Percentiles rank a stretch among this genome's conserved stretches.
Conservation (phyloP, 106 monocot species). For the Phalaenopsis equestris region DNA sequence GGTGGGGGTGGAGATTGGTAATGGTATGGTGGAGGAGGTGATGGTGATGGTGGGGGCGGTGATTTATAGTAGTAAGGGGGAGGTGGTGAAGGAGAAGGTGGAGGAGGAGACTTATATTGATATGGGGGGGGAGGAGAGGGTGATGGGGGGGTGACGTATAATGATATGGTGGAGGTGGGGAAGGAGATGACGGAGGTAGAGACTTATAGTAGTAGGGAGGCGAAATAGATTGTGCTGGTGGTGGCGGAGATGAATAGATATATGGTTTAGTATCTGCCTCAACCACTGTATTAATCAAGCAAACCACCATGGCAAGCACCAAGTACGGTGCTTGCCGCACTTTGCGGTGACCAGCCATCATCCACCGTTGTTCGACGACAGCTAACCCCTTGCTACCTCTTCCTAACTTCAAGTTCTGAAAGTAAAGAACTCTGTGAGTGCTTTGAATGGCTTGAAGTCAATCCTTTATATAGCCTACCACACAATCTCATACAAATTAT, state of each 20-base stretch:
- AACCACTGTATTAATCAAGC: not conserved
- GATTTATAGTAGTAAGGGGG: too few species aligned
- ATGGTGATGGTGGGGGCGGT: too few species aligned
- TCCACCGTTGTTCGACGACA: not conserved
- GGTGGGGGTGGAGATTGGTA: too few species aligned
- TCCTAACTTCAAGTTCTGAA: not conserved
- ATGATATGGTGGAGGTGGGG: not conserved
- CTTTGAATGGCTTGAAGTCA: not conserved
- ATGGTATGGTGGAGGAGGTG: too few species aligned
- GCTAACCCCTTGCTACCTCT: not conserved
- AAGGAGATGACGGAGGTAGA: not conserved
- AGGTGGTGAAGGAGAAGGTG: too few species aligned
- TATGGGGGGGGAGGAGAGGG: not conserved
- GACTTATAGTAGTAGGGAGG: conserved; percentile 4
- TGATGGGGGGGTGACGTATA: too few species aligned
- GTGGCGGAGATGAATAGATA: conserved; percentile 1
- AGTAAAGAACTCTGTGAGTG: not conserved
- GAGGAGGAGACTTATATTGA: not conserved
- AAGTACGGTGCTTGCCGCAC: not conserved
- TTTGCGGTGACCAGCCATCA: not conserved
- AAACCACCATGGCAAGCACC: not conserved
- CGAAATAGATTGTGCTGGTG: not conserved
- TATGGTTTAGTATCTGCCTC: conserved; percentile 4
- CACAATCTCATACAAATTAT: not conserved
- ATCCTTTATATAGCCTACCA: not conserved